Evolutionary conservation across 2,329 filamentous ascomycete genomes (phyloP).

Genomic region (Colletotrichum sp.): DNA sequence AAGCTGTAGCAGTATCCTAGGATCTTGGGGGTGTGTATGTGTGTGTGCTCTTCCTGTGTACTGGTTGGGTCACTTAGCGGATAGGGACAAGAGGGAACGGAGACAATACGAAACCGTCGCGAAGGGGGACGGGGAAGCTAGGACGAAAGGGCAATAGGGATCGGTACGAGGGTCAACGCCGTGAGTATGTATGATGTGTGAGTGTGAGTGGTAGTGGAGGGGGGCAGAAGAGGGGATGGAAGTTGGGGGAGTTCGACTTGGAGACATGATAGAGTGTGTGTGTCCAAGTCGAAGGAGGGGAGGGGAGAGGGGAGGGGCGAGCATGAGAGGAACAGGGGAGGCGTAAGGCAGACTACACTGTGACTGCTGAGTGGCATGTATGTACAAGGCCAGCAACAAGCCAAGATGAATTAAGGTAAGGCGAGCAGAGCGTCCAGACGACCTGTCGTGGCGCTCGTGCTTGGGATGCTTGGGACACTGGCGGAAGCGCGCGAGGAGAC

Average conservation of each 20-base stretch:
- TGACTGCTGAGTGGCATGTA: not conserved
- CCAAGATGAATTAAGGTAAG: conserved; percentile 4
- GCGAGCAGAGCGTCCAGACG: not conserved
- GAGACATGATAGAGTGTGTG: not conserved
- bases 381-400: not conserved
- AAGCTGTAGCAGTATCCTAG: not conserved
- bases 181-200: not conserved
- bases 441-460: not conserved
- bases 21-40: not conserved
- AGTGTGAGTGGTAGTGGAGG: not conserved
- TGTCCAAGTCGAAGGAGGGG: not conserved
- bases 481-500: not conserved
- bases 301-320: not conserved
- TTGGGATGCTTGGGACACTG: not conserved
- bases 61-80: not conserved
- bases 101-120: conserved; percentile 22
- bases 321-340: conserved; percentile 1
- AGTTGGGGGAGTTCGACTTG: not conserved
- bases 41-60: not conserved
- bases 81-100: conserved; percentile 17
- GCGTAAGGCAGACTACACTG: not conserved
- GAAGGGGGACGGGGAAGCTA: conserved; percentile 17
- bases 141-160: conserved; percentile 12
- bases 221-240: not conserved
- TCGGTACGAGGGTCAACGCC: conserved; percentile 3